These are phyloP conservation scores for Lyophyllum decastes DNA, from an alignment of 768 basidiomycete species.

Conservation along the genomic window DNA sequence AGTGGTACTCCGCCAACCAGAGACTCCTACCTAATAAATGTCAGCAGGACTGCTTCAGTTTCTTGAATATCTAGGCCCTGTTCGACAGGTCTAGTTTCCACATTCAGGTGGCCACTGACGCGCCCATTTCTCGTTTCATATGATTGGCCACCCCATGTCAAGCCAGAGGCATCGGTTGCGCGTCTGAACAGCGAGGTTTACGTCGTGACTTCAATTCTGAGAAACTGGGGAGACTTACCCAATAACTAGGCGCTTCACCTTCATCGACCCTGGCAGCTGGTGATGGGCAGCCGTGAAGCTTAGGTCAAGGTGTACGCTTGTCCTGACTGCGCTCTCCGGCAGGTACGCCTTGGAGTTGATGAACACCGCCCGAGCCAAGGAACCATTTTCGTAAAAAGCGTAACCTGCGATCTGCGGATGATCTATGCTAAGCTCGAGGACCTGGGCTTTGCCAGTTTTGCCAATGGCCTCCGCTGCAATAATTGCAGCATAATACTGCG, in stretches of 20 bases:
- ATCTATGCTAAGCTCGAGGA: conserved; percentile 49
- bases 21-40: conserved; percentile 23
- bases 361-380: conserved; percentile 51
- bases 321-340: conserved; percentile 33
- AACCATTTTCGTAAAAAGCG: conserved; percentile 53
- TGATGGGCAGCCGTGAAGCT: conserved; percentile 30
- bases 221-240: conserved; percentile 31
- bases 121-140: conserved; percentile 52
- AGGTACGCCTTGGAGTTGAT: conserved; percentile 61
- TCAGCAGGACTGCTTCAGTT: conserved; percentile 47
- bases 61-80: conserved; percentile 47
- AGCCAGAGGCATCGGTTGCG: conserved; percentile 50
- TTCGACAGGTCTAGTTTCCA: conserved; percentile 28
- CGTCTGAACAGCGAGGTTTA: conserved; percentile 29
- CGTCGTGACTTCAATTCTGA: neutral
- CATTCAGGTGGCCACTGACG: conserved; percentile 34
- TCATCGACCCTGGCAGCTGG: conserved; percentile 29
- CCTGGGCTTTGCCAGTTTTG: conserved; percentile 34
- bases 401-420: conserved; percentile 57
- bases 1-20: neutral
- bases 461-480: conserved; percentile 62
- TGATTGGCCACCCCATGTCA: conserved; percentile 60
- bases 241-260: conserved; percentile 51
- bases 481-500: conserved; percentile 66
- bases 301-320: conserved; percentile 43